Conservation (phyloP, 208 protist genomes). For the Novymonas esmeraldas region DNA sequence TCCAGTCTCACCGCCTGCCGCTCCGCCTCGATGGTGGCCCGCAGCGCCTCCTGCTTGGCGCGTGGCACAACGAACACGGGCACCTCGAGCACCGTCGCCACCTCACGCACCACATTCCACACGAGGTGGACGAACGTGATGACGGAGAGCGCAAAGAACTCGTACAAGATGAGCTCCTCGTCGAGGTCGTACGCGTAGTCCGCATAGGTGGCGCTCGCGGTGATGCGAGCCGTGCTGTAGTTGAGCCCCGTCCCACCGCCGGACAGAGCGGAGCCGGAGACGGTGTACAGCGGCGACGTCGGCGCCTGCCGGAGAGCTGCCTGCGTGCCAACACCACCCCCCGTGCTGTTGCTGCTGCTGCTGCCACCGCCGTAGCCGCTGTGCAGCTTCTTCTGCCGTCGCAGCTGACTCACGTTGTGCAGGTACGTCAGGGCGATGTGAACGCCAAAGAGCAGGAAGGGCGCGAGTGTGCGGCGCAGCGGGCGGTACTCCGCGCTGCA, state of each 20-base stretch:
- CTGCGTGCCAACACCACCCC: no score
- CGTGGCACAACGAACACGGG: constrained; percentile 63
- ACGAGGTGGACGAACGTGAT: constrained; percentile 66
- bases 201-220: constrained; percentile 14
- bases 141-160: constrained; percentile 64
- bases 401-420: constrained; percentile 39
- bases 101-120: constrained; percentile 48
- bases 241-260: background rate
- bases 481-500: constrained; percentile 49
- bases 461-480: constrained; percentile 71
- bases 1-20: background rate
- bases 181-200: constrained; percentile 45
- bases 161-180: constrained; percentile 62
- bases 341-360: no score
- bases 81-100: constrained; percentile 46
- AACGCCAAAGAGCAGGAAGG: constrained; percentile 58
- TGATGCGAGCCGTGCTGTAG: constrained; percentile 4
- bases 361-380: no score
- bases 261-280: background rate
- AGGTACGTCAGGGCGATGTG: constrained; percentile 63
- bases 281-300: constrained; percentile 1
- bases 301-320: no score
- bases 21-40: constrained; percentile 20
- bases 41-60: constrained; percentile 52
- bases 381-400: constrained; percentile 12